A percentile compares a stretch with the other conserved stretches of the same genome.
Conservation (phyloP, 805 yeast genomes). For the Candida broadrunensis region DNA sequence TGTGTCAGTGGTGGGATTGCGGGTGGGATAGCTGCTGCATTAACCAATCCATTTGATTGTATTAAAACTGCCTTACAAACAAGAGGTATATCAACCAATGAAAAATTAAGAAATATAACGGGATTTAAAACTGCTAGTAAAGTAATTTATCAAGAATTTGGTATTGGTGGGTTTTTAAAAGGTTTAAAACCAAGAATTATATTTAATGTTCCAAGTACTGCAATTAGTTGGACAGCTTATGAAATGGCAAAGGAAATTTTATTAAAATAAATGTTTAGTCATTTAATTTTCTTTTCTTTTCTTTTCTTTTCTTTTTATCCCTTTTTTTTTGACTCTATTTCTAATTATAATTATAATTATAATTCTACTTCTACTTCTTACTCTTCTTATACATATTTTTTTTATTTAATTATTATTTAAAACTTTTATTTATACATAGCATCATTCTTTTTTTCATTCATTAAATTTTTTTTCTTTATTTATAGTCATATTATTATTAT, state of each 20-base stretch:
- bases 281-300: no score
- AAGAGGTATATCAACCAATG: constrained; percentile 53
- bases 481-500: no score
- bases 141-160: constrained; percentile 60
- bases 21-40: constrained; percentile 93
- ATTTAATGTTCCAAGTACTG: constrained; percentile 93
- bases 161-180: constrained; percentile 66
- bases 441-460: no score
- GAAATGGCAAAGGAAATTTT: constrained; percentile 89
- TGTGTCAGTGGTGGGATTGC: constrained; percentile 92
- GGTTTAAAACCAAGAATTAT: constrained; percentile 91
- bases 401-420: no score
- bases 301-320: no score
- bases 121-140: constrained; percentile 71
- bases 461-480: no score
- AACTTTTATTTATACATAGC: no score
- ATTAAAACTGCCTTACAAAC: constrained; percentile 90
- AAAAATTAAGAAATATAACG: constrained; percentile 49
- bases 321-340: no score
- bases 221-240: constrained; percentile 96
- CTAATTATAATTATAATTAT: no score
- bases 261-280: constrained; percentile 4
- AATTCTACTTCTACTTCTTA: no score
- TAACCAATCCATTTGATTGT: constrained; percentile 93
- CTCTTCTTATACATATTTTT: no score